A percentile compares a stretch with the other conserved stretches of the same genome.
These are phyloP conservation scores for Podaxis rugospora DNA, from an alignment of 768 basidiomycete species.

Conservation along the genomic window DNA sequence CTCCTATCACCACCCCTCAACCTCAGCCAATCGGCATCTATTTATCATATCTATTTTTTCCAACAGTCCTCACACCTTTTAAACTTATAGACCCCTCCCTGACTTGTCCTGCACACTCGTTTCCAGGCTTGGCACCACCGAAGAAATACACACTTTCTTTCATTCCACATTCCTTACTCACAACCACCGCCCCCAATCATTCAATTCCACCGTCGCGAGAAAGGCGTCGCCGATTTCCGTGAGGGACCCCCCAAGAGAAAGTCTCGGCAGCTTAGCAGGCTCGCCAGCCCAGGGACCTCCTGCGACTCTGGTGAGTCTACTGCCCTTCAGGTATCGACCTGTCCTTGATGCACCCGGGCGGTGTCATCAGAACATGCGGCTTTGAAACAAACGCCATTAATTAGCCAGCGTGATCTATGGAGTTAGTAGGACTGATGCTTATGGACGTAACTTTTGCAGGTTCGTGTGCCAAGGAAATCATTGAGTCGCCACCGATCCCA, in stretches of 20 bases:
- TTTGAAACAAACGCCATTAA: background rate
- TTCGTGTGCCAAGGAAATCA: slow-evolving; percentile 17
- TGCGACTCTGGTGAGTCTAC: slow-evolving; percentile 24
- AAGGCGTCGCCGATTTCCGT: slow-evolving; percentile 16
- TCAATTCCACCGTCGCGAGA: background rate
- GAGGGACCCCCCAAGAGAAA: slow-evolving; percentile 27
- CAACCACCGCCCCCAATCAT: background rate
- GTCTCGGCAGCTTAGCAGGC: slow-evolving; percentile 17
- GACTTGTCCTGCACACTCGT: background rate
- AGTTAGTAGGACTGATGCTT: slow-evolving; percentile 15
- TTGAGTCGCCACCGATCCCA: background rate
- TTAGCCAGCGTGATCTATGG: slow-evolving; percentile 12
- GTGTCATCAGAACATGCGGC: slow-evolving; percentile 7
- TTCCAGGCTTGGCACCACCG: background rate
- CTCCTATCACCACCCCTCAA: background rate
- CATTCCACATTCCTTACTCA: background rate
- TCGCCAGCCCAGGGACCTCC: slow-evolving; percentile 17
- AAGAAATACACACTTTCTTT: background rate
- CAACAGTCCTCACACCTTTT: background rate
- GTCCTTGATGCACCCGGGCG: slow-evolving; percentile 5
- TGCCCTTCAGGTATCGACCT: background rate
- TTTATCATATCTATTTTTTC: background rate
- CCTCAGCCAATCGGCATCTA: background rate
- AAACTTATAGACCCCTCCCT: background rate
- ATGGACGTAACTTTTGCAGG: slow-evolving; percentile 10